Percentiles rank a stretch among this genome's conserved stretches.
Evolutionary conservation across 2,329 filamentous ascomycete species (phyloP).

Genomic region (Tympanopsis confertula): DNA sequence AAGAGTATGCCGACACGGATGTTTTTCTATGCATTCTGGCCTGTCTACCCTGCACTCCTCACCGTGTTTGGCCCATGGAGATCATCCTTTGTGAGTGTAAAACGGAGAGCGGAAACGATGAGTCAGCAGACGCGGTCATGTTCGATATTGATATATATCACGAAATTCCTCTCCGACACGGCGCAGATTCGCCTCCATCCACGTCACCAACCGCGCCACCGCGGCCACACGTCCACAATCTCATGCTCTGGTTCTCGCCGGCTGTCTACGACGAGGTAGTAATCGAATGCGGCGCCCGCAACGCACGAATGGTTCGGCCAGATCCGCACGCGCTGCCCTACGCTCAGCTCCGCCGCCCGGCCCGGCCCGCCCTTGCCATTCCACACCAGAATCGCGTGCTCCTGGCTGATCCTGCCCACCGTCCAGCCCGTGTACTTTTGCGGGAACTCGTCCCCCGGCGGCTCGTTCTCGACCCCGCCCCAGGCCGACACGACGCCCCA

Average conservation of each 20-base stretch:
- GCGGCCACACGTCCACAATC: constrained; percentile 65
- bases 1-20: too few species aligned
- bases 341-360: constrained; percentile 31
- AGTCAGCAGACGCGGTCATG: too few species aligned
- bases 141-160: too few species aligned
- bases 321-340: constrained; percentile 58
- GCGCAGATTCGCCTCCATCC: too few species aligned
- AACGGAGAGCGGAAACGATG: too few species aligned
- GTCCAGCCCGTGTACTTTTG: constrained; percentile 43
- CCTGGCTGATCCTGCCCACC: constrained; percentile 62
- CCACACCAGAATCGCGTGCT: constrained; percentile 65
- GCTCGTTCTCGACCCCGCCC: constrained; percentile 20
- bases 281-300: constrained; percentile 57
- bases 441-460: constrained; percentile 28
- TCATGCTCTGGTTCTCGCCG: constrained; percentile 38
- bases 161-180: too few species aligned
- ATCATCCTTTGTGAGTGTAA: too few species aligned
- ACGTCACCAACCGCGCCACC: constrained; percentile 58
- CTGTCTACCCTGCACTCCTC: too few species aligned
- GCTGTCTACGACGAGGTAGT: constrained; percentile 65
- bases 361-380: constrained; percentile 29
- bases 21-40: too few species aligned
- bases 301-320: constrained; percentile 80
- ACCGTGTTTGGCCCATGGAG: too few species aligned
- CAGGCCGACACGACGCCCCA: constrained; percentile 61